Evolutionary conservation across 345 rosid genomes (phyloP), one percentile per base, ranked within the genome.

Genomic region (Boechera divaricarpa): DNA sequence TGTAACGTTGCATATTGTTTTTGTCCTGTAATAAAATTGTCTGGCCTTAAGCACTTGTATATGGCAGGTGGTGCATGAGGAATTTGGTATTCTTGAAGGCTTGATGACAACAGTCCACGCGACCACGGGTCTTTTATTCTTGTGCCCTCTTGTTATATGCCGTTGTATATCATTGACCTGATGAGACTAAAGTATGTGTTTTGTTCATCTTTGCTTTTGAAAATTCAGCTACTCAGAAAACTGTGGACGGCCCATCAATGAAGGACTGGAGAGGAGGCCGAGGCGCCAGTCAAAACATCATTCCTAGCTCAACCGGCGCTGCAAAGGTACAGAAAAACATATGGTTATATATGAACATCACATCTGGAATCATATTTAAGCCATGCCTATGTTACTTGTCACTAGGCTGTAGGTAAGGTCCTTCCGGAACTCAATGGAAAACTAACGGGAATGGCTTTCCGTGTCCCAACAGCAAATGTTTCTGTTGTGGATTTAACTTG

Each of bases 191-290:
- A 53, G 33, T 55, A 35, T 53, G 9, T 32, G 9, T 54, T 32
- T 69, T 61, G 39, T n/a, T 69, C 41, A 24, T 4, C 75, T 63
- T 77, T 65, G 42, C 21, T 7, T 56, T 56, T 15, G 61, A 52
- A 49, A 69, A 63, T 82, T 67, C 84, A 94, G 98, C 98, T 24
- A 94, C 97, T 39, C 98, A 94, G 73, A 94, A 94, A 83, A 87
- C 97, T 26, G 98, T 94, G 28, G 98, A 94, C 74, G 97, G 97
- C 51, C 97, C 97, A 64, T 94, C 98, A 32, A 90, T 81, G 97
- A 94, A 94, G 84, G 98, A 94, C 77, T 94, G 98, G 98, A 80
- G 97, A 82, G 98, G 98, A 44, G 98, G 98, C 39, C 88, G 97
- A 77, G 98, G 97, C 59, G 98, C 98, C 70, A 87, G 82, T 63